Evolutionary conservation across 2,329 filamentous ascomycete species (phyloP).

Genomic region (Arachnopeziza araneosa): DNA sequence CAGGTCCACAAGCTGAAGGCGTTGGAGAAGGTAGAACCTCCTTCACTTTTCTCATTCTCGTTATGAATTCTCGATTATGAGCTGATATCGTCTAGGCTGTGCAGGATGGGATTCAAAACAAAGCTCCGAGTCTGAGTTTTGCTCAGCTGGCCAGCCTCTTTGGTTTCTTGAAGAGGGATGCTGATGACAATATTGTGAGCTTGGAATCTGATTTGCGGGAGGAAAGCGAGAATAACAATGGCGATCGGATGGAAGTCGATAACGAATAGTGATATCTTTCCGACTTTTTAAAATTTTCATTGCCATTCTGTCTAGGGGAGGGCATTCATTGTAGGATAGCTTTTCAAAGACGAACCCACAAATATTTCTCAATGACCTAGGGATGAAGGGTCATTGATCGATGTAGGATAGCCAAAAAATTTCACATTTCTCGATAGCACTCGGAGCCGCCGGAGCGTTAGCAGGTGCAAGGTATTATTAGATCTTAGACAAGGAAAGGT

Average conservation of each 20-base stretch:
- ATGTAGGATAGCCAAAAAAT: constrained; percentile 2
- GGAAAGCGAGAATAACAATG: constrained; percentile 3
- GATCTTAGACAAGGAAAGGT: too few species aligned
- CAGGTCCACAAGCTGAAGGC: constrained; percentile 50
- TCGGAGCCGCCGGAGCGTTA: too few species aligned
- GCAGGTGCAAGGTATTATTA: too few species aligned
- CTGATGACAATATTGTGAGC: constrained; percentile 27
- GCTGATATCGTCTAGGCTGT: constrained; percentile 14
- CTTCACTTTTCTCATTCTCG: too few species aligned
- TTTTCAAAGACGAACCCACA: neutral
- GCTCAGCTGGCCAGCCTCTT: constrained; percentile 42
- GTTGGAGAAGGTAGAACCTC: constrained; percentile 4
- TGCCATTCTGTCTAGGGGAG: too few species aligned
- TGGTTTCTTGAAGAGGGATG: constrained; percentile 35
- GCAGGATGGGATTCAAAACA: constrained; percentile 12
- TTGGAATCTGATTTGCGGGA: constrained; percentile 25
- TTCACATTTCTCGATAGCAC: neutral
- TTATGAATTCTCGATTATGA: too few species aligned
- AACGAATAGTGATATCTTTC: neutral
- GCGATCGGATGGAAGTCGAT: neutral
- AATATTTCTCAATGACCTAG: neutral
- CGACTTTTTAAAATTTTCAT: too few species aligned
- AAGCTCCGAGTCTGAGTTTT: constrained; percentile 15
- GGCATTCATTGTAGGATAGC: too few species aligned
- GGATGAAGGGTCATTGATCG: constrained; percentile 3